A percentile compares a stretch with the other conserved stretches of the same genome.
Conservation (phyloP, 306 rosid genomes). For the Cicer bijugum region DNA sequence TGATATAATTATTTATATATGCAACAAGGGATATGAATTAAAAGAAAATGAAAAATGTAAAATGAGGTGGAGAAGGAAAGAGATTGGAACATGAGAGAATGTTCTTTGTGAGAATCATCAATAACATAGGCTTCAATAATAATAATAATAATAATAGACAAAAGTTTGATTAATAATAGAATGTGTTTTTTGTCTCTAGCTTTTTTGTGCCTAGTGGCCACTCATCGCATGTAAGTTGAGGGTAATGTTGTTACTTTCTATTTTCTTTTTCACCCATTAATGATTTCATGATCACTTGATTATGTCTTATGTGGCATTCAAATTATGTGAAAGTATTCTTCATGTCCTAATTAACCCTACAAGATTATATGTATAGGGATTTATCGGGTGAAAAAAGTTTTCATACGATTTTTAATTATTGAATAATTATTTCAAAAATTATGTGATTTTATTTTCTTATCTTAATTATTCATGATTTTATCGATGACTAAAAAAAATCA, state of each 20-base stretch:
- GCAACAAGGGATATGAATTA: constrained; percentile 23
- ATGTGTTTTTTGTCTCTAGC: constrained; percentile 66
- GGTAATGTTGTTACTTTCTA: constrained; percentile 5
- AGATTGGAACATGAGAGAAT: constrained; percentile 53
- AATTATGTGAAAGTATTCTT: constrained; percentile 6
- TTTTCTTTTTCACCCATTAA: not conserved
- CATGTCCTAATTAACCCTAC: not conserved
- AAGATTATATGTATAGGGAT: too few relatives aligned
- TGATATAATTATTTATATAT: constrained; percentile 54
- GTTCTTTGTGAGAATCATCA: constrained; percentile 59
- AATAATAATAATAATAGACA: constrained; percentile 56
- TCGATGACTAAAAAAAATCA: too few relatives aligned
- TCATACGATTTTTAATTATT: too few relatives aligned
- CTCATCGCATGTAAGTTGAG: constrained; percentile 16
- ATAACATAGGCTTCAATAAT: constrained; percentile 54
- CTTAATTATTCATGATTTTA: too few relatives aligned
- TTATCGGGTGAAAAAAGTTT: too few relatives aligned
- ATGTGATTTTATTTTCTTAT: too few relatives aligned
- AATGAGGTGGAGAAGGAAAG: constrained; percentile 32
- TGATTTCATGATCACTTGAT: constrained; percentile 21
- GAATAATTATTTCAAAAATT: too few relatives aligned
- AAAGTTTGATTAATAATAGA: constrained; percentile 62
- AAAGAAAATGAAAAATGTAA: not conserved
- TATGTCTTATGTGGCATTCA: constrained; percentile 18
- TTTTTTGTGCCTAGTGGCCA: constrained; percentile 42